Percentiles rank a stretch among this genome's conserved stretches.
These are phyloP conservation scores for Podospora sp. DNA, from an alignment of 495 filamentous ascomycete genomes.

Conservation along the genomic window DNA sequence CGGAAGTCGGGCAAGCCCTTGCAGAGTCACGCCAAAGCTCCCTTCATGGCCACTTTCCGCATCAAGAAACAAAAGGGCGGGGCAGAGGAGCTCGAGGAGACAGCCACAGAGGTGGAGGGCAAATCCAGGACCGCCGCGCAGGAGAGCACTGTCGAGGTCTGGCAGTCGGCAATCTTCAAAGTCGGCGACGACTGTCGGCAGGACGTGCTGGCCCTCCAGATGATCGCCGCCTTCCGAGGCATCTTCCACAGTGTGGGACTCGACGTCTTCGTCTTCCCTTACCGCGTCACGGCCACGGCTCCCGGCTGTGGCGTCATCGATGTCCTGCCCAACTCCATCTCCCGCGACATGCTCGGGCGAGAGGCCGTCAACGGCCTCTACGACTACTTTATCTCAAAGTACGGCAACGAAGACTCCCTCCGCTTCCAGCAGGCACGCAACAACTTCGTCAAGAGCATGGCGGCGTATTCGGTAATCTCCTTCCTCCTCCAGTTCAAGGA, in stretches of 20 bases:
- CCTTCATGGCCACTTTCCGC: slow-evolving; percentile 97
- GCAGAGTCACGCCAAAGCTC: slow-evolving; percentile 96
- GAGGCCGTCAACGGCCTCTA: slow-evolving; percentile 98
- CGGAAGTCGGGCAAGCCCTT: slow-evolving; percentile 95
- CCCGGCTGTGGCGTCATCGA: slow-evolving; percentile 98
- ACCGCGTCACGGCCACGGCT: slow-evolving; percentile 96
- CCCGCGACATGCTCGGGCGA: slow-evolving; percentile 95
- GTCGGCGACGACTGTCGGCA: slow-evolving; percentile 98
- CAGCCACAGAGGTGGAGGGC: slow-evolving; percentile 38
- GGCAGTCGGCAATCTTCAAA: slow-evolving; percentile 99
- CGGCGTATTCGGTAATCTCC: slow-evolving; percentile 97
- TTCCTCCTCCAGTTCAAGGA: slow-evolving; percentile 99
- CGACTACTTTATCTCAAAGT: slow-evolving; percentile 96
- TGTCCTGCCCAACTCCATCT: slow-evolving; percentile 95
- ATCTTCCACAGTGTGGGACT: slow-evolving; percentile 94
- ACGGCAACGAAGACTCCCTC: slow-evolving; percentile 91
- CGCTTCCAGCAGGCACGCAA: slow-evolving; percentile 92
- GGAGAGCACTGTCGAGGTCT: slow-evolving; percentile 76
- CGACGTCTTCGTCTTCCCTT: slow-evolving; percentile 95
- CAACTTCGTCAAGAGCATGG: slow-evolving; percentile 99
- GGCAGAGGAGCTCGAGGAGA: slow-evolving; percentile 51
- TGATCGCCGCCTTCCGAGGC: slow-evolving; percentile 95
- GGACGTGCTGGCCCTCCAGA: slow-evolving; percentile 93
- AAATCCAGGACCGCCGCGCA: slow-evolving; percentile 33
- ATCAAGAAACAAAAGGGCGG: slow-evolving; percentile 76